Percentiles rank a stretch among this genome's conserved stretches.
Conservation (phyloP, 2,329 filamentous ascomycete species). For the Zymoseptoria crescenta region DNA sequence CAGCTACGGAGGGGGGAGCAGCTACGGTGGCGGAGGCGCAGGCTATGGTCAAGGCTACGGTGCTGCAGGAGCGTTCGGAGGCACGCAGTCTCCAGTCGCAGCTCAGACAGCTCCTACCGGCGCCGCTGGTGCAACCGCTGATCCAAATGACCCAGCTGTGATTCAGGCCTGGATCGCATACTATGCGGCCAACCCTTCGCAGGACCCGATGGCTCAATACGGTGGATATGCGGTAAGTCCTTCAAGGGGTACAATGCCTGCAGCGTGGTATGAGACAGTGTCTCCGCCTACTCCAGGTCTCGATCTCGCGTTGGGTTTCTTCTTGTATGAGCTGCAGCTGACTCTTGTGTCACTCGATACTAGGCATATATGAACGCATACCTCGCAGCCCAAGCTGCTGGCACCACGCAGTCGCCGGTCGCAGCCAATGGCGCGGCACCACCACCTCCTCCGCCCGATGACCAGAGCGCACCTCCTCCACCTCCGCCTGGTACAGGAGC, state of each 20-base stretch:
- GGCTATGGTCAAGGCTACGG: conserved; percentile 7
- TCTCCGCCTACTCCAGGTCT: no score
- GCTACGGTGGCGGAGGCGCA: conserved; percentile 21
- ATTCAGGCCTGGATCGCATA: conserved; percentile 64
- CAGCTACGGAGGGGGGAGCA: conserved; percentile 21
- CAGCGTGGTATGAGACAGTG: no score
- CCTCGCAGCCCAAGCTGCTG: conserved; percentile 10
- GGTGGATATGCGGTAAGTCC: conserved; percentile 53
- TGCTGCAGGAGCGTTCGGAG: conserved; percentile 15
- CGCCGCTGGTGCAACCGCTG: conserved; percentile 21
- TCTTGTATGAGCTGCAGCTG: no score
- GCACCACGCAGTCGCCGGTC: conserved; percentile 5
- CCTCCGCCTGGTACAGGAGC: conserved; percentile 3
- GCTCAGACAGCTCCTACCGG: conserved; percentile 24
- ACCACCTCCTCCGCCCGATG: conserved; percentile 3
- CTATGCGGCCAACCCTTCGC: conserved; percentile 74
- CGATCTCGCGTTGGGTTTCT: no score
- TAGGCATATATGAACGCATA: conserved; percentile 17
- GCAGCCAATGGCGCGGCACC: conserved; percentile 4
- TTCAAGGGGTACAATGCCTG: no score
- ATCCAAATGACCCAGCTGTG: conserved; percentile 17
- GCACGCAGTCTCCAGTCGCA: conserved; percentile 26
- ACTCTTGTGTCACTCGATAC: no score
- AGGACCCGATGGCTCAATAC: conserved; percentile 83
- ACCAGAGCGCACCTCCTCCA: conserved; percentile 6